Base-by-base conservation (phyloP, 208 protist genomes). In the Trypanosomatidae sp. region DNA sequence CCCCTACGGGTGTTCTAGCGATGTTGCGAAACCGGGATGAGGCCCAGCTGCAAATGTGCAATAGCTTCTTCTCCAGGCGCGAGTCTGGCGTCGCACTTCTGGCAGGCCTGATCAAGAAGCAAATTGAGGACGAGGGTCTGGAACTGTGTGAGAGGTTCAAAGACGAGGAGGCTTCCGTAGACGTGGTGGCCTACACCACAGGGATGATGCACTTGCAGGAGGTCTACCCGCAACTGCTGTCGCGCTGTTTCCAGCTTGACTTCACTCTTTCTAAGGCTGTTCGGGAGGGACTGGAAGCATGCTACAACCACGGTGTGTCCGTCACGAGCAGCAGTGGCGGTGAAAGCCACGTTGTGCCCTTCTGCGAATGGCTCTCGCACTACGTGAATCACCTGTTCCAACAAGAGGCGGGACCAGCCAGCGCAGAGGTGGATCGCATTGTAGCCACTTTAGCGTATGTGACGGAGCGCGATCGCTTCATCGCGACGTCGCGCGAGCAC, bases 191-290 rank as follows among this genome's bases (percentile, higher is more conserved):
- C 33, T 97, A 88, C 79, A 53, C 91, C n/a, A 74, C 67, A 30
- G 84, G 78, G 9, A 91, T 94, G 76, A 89, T 97, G 78, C 79
- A 79, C 25, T 67, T 97, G 62, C 89, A 94, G 62, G 89, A 95
- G 66, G 86, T 90, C 33, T 95, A 86, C 71, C 73, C 82, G 19
- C 55, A 78, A 7, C 64, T 96, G 6, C 69, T 94, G 46, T 69
- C 77, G 30, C 73, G 79, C 17, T 92, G 87, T 71, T 94, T 97
- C 76, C 74, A 84, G 49, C 80, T 83, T 28, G 70, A 96, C 73
- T 80, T 82, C 50, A 77, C 78, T 33, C 73, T 97, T 39, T 75
- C 83, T 12, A 90, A 87, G 69, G 90, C 91, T n/a, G 71, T 93
- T 15, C 81, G 81, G 22, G 88, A 92, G 25, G 90, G 89, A 6